Percentiles rank a stretch among this genome's conserved stretches.
These are phyloP conservation scores for Botrytis fragariae DNA, from an alignment of 2,329 filamentous ascomycete genomes.

Conservation along the genomic window DNA sequence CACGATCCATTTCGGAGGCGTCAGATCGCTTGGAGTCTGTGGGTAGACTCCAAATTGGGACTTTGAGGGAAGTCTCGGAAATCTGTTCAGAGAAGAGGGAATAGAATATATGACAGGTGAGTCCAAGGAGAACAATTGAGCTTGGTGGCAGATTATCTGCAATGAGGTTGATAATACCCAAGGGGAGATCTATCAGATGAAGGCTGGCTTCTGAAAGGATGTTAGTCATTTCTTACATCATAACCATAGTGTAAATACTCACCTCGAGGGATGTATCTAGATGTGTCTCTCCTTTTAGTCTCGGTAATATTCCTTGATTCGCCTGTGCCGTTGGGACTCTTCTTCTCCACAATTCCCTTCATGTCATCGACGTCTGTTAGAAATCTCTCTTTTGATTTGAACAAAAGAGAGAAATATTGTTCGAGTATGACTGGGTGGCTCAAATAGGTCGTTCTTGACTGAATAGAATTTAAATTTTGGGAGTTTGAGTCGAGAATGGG, in stretches of 20 bases:
- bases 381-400: no score
- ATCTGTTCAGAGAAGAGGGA: no score
- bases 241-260: not conserved
- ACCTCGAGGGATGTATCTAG: no score
- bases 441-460: fast-evolving
- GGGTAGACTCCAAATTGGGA: not conserved
- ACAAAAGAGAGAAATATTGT: not conserved
- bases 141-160: not conserved
- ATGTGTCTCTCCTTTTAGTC: no score
- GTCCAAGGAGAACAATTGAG: not conserved
- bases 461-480: not conserved
- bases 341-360: no score
- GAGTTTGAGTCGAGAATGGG: not conserved
- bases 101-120: not conserved
- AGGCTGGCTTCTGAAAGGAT: not conserved
- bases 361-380: no score
- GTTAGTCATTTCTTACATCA: not conserved
- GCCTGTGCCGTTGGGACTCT: no score
- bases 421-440: no score
- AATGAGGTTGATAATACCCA: not conserved
- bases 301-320: no score
- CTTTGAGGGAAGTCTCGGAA: not conserved
- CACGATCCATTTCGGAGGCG: fast-evolving
- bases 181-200: not conserved
- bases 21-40: not conserved